phyloP scores from a whole-genome alignment of 306 rosid species.

The Hippophae rhamnoides region DNA sequence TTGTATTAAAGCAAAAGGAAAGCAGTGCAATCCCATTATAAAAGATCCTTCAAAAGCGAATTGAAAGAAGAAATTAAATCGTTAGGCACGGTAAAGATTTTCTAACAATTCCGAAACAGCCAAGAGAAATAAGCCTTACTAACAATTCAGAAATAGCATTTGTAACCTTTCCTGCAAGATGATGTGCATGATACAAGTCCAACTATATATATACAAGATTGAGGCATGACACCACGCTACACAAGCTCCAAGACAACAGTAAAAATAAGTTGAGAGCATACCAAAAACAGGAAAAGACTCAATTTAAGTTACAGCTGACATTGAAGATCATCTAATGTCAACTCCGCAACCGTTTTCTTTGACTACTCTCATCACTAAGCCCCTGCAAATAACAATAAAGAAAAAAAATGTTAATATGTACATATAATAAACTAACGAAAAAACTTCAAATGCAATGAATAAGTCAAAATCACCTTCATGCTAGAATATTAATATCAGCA shows the following conservation, averaged over 20 bases:
- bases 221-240: constrained; percentile 38
- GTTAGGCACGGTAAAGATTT: too few relatives aligned
- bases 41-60: too few relatives aligned
- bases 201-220: constrained; percentile 62
- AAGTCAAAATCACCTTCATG: too few relatives aligned
- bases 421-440: background rate
- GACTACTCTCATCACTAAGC: constrained; percentile 52
- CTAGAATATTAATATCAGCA: background rate
- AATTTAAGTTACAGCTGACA: constrained; percentile 39
- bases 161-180: constrained; percentile 32
- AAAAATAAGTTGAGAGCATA: constrained; percentile 35
- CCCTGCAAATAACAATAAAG: constrained; percentile 41
- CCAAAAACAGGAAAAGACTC: constrained; percentile 37
- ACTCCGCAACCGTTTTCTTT: constrained; percentile 73
- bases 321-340: constrained; percentile 32
- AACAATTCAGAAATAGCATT: constrained; percentile 19
- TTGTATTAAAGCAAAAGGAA: too few relatives aligned
- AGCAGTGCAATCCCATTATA: too few relatives aligned
- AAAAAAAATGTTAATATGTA: background rate
- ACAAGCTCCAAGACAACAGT: constrained; percentile 30
- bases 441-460: background rate
- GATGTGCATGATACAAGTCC: constrained; percentile 5
- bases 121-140: constrained; percentile 4
- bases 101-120: background rate
- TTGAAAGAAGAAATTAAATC: too few relatives aligned